These are phyloP conservation scores for Jamesozyma spencerorum DNA, from an alignment of 805 yeast species.

Conservation along the genomic window DNA sequence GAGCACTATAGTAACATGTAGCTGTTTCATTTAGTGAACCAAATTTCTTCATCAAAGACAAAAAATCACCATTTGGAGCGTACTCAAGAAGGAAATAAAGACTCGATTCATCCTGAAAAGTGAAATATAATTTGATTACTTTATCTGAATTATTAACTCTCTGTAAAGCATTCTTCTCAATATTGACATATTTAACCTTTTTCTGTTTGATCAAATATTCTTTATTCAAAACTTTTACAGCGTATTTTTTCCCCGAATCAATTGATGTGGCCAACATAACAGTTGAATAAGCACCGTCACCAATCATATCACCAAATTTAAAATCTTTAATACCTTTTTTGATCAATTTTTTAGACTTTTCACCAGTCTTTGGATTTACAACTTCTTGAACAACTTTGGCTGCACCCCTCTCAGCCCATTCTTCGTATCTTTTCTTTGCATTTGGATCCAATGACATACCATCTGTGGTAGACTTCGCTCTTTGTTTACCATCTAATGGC, in stretches of 20 bases:
- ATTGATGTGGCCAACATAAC: conserved; percentile 83
- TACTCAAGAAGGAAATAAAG: conserved; percentile 69
- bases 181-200: conserved; percentile 75
- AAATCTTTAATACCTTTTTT: conserved; percentile 68
- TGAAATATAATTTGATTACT: conserved; percentile 59
- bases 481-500: conserved; percentile 2
- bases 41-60: conserved; percentile 54
- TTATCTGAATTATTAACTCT: conserved; percentile 54
- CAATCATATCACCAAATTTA: conserved; percentile 78
- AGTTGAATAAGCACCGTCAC: conserved; percentile 94
- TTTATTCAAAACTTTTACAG: conserved; percentile 68
- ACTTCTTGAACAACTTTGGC: conserved; percentile 43
- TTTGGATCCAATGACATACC: conserved; percentile 16
- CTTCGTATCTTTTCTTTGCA: conserved; percentile 28
- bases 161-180: conserved; percentile 72
- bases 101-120: conserved; percentile 70
- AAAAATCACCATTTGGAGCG: conserved; percentile 71
- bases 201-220: conserved; percentile 72
- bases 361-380: conserved; percentile 38
- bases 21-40: conserved; percentile 68
- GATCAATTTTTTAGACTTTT: conserved; percentile 41
- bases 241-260: conserved; percentile 60
- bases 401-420: conserved; percentile 53
- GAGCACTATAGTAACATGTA: conserved; percentile 60
- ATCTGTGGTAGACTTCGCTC: conserved; percentile 5